Evolutionary conservation across 805 yeast genomes (phyloP), one percentile per base, ranked within the genome.

Genomic region (Kurtzmaniella cleridarum): DNA sequence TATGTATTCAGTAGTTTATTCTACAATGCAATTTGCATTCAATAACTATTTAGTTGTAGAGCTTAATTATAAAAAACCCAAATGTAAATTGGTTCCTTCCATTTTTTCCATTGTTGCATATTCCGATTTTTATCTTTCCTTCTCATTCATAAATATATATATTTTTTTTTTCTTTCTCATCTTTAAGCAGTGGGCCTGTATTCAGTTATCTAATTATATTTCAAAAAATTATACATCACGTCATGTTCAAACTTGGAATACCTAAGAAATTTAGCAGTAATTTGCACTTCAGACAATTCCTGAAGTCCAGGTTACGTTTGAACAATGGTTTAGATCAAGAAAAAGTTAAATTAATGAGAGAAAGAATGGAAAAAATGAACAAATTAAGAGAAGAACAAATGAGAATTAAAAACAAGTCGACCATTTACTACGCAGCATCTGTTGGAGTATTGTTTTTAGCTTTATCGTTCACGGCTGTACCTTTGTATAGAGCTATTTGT

Each of bases 401-500:
- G 27, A 54, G 51, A 35, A 53, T 41, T 36, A 69, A 65, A 41
- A 75, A 75, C 49, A 59, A 67, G 31, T 76, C 91, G 0, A 76
- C 81, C 6, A 75, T 81, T 2, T 75, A 79, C 54, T 86, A 86
- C 54, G 66, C 83, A 11, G 66, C 77, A 2, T 81, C 91, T n/a
- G 68, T 87, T 15, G 79, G 79, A 10, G 62, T 90, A 23, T 63
- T 79, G 2, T 85, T 87, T 45, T 62, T 87, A 13, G 86, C 95
- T 0, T 66, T 91, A 5, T 75, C 95, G 0, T 93, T 88, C 61
- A 85, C 89, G 8, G 86, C 96, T 1, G 98, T 93, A 14, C 98
- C 98, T 3, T 64, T 93, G 5, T 93, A 93, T 60, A 69, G 97
- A 48, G 88, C 90, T 7, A 72, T 93, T 24, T 93, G 98, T 69